Evolutionary conservation across 371 early-diverging fungal species (phyloP), one percentile per base, ranked within the genome.

Genomic region (Mycotypha africana): DNA sequence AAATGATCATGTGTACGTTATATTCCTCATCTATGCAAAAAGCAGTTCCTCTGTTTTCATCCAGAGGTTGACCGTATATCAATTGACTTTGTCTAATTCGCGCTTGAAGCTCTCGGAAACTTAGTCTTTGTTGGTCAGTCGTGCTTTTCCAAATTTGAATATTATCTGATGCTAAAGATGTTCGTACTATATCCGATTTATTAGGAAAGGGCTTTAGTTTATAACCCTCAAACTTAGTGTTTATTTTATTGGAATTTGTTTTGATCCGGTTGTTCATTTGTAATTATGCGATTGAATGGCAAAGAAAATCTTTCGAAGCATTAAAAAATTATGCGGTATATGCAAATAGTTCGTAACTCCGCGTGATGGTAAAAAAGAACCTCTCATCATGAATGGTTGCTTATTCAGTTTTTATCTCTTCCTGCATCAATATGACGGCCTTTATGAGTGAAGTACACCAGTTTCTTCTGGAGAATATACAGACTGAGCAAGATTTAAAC

Each of bases 41-140:
- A n/a, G 70, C 51, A 14, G 51, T 34, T 3, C 66, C 60, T 26
- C 45, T 49, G 1, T 43, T 39, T 5, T 54, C 36, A 15, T 51
- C 51, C 14, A 55, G 21, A 23, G 62, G 70, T 54, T 47, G 53
- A 0, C 78, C 82, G 24, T 63, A 45, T 31, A 74, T 65, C 42
- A 87, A 56, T 50, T 86, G 83, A 55, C 79, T 85, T 50, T 71
- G 79, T 25, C 81, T 76, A n/a, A 85, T 70, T n/a, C 85, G 76
- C 33, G 76, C 67, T 62, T 80, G 78, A 14, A 83, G 49, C 47
- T 87, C 84, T 31, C 84, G 71, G 45, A 81, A 87, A 2, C 73
- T 66, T 20, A 68, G 38, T 7, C 63, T 45, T 6, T 51, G 45
- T 24, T 44, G 34, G 24, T 32, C 46, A 23, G 36, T 38, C n/a